Evolutionary conservation across 2,329 filamentous ascomycete species (phyloP), one percentile per base, ranked within the genome.

Genomic region (Penicillium vulpinum): DNA sequence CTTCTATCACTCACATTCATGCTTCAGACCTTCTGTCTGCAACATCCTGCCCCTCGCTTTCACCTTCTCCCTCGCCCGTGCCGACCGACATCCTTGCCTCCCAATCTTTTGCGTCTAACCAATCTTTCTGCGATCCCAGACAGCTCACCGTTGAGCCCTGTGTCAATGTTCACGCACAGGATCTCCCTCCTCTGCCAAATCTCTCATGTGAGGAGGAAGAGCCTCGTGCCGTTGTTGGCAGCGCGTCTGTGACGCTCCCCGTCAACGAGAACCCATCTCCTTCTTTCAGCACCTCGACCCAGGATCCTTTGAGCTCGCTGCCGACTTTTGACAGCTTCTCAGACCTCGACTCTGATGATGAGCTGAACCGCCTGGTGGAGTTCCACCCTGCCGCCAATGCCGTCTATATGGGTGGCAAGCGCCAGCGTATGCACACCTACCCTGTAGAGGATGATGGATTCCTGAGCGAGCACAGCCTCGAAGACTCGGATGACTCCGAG

Each of bases 261-360:
- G 66, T 74, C 36, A 69, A 74, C 33, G 72, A 74, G 62, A 75
- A 71, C 61, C 67, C 70, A 7, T 67, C 74, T 36, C 67, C 73
- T 10, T 68, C 70, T 16, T 75, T 75, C 70, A 76, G 67, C 70
- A 77, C 65, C 64, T 72, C 75, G 40, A 71, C 69, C 54, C 76
- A 81, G 65, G 78, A 83, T 63, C 74, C 77, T 55, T 78, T 81
- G 61, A 76, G 83, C 77, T 84, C 84, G 24, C 82, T 94, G 29
- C 88, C 89, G 26, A 80, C 83, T 9, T 95, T 96, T 66, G 90
- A 95, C 74, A 89, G 91, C 63, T 85, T 95, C 64, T 94, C 92
- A 24, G 92, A 96, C 68, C 83, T 96, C 55, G 92, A 96, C 73
- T 92, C 90, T 0, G 92, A 96, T 68, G 91, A 95, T 82, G 91